Evolutionary conservation across 2,329 filamentous ascomycete genomes (phyloP).

Genomic region (Penicillium italicum): DNA sequence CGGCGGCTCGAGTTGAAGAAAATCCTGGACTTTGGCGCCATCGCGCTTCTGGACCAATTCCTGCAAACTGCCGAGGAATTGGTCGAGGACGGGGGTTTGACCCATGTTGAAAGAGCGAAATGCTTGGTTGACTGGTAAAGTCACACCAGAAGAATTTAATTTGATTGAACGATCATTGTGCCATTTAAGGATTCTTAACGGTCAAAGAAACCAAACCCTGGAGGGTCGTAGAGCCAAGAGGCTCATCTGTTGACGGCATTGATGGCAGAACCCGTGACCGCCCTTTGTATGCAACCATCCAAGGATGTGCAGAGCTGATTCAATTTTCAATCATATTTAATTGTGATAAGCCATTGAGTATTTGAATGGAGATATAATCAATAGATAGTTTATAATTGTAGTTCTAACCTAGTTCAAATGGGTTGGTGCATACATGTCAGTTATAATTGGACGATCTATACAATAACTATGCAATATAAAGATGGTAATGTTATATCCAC

Average conservation of each 20-base stretch:
- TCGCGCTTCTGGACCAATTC: slow-evolving; percentile 61
- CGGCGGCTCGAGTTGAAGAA: slow-evolving; percentile 70
- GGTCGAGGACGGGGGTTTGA: slow-evolving; percentile 60
- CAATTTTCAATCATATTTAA: neutral
- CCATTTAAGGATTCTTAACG: neutral
- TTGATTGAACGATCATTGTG: slow-evolving; percentile 1
- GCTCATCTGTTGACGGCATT: slow-evolving; percentile 1
- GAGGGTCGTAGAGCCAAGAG: neutral
- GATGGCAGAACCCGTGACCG: slow-evolving; percentile 8
- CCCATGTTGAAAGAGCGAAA: neutral
- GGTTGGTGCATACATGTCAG: neutral
- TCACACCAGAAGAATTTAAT: neutral
- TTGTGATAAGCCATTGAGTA: neutral
- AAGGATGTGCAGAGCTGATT: neutral
- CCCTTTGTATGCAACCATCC: neutral
- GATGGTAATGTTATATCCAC: neutral
- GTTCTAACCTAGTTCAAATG: neutral
- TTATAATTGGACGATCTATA: neutral
- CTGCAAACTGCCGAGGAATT: slow-evolving; percentile 66
- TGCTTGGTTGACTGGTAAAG: neutral
- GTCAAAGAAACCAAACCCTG: neutral
- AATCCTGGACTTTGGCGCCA: slow-evolving; percentile 63
- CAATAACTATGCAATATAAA: neutral
- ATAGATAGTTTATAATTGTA: neutral
- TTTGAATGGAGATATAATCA: neutral